A percentile compares a stretch with the other conserved stretches of the same genome.
These are phyloP conservation scores for Luffa acutangula DNA, from an alignment of 306 rosid species.

Conservation along the genomic window DNA sequence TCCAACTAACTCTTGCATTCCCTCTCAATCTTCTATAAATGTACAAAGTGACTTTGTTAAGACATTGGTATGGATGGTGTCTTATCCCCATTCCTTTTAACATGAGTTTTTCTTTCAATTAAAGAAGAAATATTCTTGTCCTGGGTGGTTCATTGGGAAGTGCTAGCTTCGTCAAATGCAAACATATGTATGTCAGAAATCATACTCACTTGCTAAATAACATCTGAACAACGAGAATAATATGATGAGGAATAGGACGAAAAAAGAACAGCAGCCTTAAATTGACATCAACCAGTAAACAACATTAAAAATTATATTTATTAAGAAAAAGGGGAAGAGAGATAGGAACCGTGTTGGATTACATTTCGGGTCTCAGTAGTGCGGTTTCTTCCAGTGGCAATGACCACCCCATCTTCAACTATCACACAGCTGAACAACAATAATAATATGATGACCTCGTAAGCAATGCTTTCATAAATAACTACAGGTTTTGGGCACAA, in stretches of 20 bases:
- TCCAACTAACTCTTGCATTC: not conserved
- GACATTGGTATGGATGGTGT: not conserved
- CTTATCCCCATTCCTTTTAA: not conserved
- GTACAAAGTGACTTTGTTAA: not conserved
- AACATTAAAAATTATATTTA: not conserved
- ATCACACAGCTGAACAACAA: slow-evolving; percentile 58
- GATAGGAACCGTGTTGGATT: slow-evolving; percentile 11
- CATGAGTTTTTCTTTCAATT: not conserved
- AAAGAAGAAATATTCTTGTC: not conserved
- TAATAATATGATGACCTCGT: slow-evolving; percentile 3
- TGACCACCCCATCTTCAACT: slow-evolving; percentile 59
- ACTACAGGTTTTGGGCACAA: not conserved
- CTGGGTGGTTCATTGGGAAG: not conserved
- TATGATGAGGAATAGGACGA: not conserved
- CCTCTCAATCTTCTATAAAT: not conserved
- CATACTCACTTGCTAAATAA: not conserved
- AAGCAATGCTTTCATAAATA: slow-evolving; percentile 1
- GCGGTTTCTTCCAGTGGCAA: slow-evolving; percentile 78
- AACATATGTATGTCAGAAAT: not conserved
- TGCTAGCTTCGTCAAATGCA: not conserved
- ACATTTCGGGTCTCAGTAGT: slow-evolving; percentile 83
- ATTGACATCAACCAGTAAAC: not conserved
- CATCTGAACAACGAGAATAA: not conserved
- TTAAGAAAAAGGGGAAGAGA: not conserved
- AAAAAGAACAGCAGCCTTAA: not conserved